Percentiles rank a stretch among this genome's conserved stretches.
phyloP scores from a whole-genome alignment of 345 rosid species.

The Lagerstroemia speciosa region DNA sequence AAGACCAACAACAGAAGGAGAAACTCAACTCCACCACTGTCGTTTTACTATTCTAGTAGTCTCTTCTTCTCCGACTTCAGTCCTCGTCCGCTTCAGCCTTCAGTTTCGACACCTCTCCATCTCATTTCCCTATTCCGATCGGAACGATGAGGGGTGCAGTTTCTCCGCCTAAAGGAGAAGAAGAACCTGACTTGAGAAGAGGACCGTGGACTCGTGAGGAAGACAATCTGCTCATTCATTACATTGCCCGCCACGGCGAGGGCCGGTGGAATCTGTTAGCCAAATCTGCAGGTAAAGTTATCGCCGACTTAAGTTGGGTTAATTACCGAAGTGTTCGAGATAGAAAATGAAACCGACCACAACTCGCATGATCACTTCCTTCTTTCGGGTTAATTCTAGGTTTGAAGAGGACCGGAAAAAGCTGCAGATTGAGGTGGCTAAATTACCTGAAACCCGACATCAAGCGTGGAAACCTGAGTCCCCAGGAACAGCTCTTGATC shows the following conservation, averaged over 20 bases:
- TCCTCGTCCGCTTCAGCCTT: no score
- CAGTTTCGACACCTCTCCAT: no score
- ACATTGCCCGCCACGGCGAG: conserved; percentile 67
- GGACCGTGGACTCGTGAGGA: conserved; percentile 93
- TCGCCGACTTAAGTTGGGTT: no score
- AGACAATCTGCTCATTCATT: conserved; percentile 57
- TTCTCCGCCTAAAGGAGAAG: conserved; percentile 21
- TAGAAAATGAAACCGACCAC: no score
- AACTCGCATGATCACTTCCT: background rate
- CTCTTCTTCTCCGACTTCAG: background rate
- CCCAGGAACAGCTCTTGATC: conserved; percentile 72
- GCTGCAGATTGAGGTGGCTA: conserved; percentile 90
- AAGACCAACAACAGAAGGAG: background rate
- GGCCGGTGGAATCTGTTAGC: conserved; percentile 81
- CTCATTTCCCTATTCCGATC: no score
- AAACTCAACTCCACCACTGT: background rate
- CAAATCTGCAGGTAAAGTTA: conserved; percentile 77
- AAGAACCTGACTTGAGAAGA: conserved; percentile 50
- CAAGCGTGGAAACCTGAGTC: conserved; percentile 79
- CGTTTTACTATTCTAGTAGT: background rate
- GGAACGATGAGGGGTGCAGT: background rate
- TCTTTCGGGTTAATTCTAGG: conserved; percentile 26
- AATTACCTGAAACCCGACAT: conserved; percentile 86
- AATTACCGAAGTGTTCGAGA: no score
- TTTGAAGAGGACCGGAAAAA: conserved; percentile 78